Evolutionary conservation across 768 basidiomycete genomes (phyloP).

Genomic region (Mycena filopes): DNA sequence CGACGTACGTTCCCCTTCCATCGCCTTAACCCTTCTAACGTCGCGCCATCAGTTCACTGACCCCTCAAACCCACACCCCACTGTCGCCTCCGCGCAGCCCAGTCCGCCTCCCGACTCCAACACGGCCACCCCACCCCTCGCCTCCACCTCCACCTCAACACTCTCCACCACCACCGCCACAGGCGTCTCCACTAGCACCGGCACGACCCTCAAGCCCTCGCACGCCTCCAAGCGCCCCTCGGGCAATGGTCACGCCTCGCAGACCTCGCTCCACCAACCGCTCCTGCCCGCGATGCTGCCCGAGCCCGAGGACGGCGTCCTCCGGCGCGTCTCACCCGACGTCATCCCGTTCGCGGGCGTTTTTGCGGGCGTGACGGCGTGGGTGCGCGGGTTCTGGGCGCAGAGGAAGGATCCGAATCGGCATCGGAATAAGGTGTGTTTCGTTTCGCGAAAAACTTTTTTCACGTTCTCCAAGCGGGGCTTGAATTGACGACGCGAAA

Average conservation of each 20-base stretch:
- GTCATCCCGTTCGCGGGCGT: conserved; percentile 53
- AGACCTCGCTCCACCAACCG: conserved; percentile 37
- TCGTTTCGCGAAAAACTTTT: too few relatives aligned
- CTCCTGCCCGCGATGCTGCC: conserved; percentile 53
- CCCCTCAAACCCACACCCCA: conserved; percentile 44
- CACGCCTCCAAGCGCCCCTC: conserved; percentile 15
- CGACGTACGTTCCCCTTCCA: conserved; percentile 46
- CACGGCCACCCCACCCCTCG: background rate
- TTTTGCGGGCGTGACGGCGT: conserved; percentile 32
- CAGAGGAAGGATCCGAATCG: background rate
- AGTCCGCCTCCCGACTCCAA: conserved; percentile 23
- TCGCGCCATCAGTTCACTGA: conserved; percentile 31
- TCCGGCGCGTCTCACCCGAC: conserved; percentile 39
- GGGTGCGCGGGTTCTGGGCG: conserved; percentile 24
- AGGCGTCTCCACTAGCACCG: background rate
- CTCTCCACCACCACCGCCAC: background rate
- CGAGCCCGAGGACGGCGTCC: conserved; percentile 42
- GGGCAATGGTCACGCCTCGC: background rate
- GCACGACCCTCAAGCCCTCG: background rate
- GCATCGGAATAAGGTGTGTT: conserved; percentile 11
- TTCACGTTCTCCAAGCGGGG: too few relatives aligned
- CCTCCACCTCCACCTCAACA: background rate
- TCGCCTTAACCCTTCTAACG: background rate
- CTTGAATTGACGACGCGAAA: too few relatives aligned
- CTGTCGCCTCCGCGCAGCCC: conserved; percentile 11